phyloP scores from a whole-genome alignment of 768 basidiomycete genomes.

The Harrya chromipes region DNA sequence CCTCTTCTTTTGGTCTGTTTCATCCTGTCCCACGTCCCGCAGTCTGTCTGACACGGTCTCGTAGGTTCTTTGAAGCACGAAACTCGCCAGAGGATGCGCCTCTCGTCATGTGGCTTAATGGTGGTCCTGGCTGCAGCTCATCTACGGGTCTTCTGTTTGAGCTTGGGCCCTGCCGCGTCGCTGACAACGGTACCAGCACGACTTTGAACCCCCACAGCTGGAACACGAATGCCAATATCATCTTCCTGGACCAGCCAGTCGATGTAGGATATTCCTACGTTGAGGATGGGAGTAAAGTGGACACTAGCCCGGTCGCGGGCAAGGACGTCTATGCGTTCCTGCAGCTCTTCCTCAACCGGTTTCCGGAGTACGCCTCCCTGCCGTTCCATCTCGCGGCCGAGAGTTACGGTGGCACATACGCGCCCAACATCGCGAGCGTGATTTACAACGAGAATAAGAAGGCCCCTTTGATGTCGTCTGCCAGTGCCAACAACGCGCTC shows the following conservation, averaged over 20 bases:
- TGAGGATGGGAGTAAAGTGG: constrained; percentile 68
- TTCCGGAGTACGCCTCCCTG: constrained; percentile 63
- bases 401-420: constrained; percentile 77
- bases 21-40: neutral
- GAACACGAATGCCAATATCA: constrained; percentile 67
- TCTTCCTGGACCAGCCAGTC: constrained; percentile 72
- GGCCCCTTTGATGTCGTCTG: constrained; percentile 41
- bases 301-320: constrained; percentile 81
- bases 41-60: neutral
- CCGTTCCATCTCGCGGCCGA: constrained; percentile 83
- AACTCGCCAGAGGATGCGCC: constrained; percentile 72
- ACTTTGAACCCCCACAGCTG: constrained; percentile 79
- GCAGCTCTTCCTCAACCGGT: constrained; percentile 74
- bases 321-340: constrained; percentile 88
- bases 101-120: constrained; percentile 88
- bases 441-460: constrained; percentile 78
- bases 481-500: constrained; percentile 40
- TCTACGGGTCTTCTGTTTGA: constrained; percentile 89
- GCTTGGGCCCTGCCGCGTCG: constrained; percentile 82
- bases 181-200: constrained; percentile 65
- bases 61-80: constrained; percentile 88
- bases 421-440: constrained; percentile 80
- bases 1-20: constrained; percentile 78
- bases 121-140: constrained; percentile 70
- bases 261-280: constrained; percentile 90